Conservation (phyloP, 352 stramenopile genomes). For the Halophytophthora polymorphica region DNA sequence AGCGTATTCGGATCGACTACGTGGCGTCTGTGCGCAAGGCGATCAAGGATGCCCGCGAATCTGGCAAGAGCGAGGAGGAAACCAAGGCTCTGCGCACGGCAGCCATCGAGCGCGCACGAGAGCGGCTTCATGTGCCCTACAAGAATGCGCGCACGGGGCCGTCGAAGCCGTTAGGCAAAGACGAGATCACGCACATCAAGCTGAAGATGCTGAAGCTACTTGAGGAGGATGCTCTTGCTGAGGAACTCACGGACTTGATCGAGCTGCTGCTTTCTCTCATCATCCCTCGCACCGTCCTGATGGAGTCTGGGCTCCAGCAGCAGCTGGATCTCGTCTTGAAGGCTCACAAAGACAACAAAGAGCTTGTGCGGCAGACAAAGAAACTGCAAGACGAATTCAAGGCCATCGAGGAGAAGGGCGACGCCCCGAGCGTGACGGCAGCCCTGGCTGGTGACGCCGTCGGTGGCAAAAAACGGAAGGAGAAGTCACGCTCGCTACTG, state of each 20-base stretch:
- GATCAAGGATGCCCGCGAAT: constrained; percentile 71
- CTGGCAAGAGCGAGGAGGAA: constrained; percentile 76
- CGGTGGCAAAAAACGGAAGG: constrained; percentile 40
- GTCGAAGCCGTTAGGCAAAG: constrained; percentile 76
- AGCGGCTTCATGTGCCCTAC: constrained; percentile 76
- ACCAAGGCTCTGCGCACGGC: constrained; percentile 60
- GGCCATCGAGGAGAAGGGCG: constrained; percentile 57
- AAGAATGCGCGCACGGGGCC: constrained; percentile 72
- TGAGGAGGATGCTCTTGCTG: constrained; percentile 74
- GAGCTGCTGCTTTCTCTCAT: constrained; percentile 78
- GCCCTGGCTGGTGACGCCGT: constrained; percentile 21
- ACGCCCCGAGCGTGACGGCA: constrained; percentile 23
- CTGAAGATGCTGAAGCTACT: constrained; percentile 83
- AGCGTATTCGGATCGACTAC: constrained; percentile 84
- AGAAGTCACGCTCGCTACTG: constrained; percentile 41
- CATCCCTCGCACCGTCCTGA: constrained; percentile 68
- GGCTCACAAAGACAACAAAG: constrained; percentile 85
- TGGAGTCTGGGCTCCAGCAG: constrained; percentile 69
- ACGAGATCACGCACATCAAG: constrained; percentile 82
- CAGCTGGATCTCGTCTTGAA: constrained; percentile 77
- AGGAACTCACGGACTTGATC: constrained; percentile 79
- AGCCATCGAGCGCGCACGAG: constrained; percentile 72
- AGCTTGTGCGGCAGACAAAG: constrained; percentile 78
- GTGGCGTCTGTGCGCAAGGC: constrained; percentile 81
- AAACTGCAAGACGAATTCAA: constrained; percentile 80